phyloP scores from a whole-genome alignment of 257 asterid genomes.

The Salvia miltiorrhiza region DNA sequence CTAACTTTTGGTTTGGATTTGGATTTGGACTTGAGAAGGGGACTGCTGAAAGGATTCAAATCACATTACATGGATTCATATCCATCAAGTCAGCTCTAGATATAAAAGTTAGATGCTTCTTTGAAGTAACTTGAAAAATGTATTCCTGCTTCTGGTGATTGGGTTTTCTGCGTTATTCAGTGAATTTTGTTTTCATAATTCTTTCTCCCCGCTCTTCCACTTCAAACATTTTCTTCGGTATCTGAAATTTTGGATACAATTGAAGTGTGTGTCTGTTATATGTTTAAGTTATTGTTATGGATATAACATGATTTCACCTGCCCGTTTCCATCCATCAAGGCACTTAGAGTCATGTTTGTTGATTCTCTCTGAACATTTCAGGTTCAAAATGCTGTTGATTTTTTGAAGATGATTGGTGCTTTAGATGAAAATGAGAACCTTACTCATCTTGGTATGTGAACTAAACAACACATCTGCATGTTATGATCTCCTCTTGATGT shows the following conservation, averaged over 20 bases:
- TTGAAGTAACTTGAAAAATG: neutral
- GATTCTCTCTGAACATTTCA: conserved; percentile 28
- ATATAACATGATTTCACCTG: conserved; percentile 14
- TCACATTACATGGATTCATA: neutral
- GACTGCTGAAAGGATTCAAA: neutral
- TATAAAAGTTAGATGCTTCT: neutral
- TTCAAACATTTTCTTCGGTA: neutral
- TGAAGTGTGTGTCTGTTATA: neutral
- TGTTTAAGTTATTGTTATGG: neutral
- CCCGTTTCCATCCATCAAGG: conserved; percentile 10
- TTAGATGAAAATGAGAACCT: conserved; percentile 92
- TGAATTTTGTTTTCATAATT: neutral
- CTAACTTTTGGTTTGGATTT: neutral
- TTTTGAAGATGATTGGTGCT: conserved; percentile 95
- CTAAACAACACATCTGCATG: conserved; percentile 17
- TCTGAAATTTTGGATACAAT: neutral
- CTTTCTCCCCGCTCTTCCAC: neutral
- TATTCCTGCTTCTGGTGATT: neutral
- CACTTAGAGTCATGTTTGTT: neutral
- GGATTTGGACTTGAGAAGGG: neutral
- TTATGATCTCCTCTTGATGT: conserved; percentile 7
- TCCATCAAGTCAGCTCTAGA: neutral
- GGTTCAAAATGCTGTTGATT: conserved; percentile 98
- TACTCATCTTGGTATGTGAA: conserved; percentile 76
- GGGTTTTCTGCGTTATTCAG: neutral